Conservation (phyloP, 108 stramenopile species). For the Skeletonema marinoi region DNA sequence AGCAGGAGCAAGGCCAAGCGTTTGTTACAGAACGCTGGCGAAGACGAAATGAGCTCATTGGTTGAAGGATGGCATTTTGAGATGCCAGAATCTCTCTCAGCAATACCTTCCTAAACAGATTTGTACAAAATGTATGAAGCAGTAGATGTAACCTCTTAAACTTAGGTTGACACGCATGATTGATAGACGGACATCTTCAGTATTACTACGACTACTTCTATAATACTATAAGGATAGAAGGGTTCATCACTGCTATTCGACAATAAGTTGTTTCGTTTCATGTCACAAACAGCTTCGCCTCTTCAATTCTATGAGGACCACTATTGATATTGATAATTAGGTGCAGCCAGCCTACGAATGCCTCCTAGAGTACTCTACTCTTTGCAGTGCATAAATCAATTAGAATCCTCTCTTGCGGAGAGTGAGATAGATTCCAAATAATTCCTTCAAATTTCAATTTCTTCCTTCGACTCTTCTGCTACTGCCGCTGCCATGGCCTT, state of each 20-base stretch:
- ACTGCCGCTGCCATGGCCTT: background rate
- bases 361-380: background rate
- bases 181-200: background rate
- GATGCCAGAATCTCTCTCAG: conserved; percentile 18
- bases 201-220: background rate
- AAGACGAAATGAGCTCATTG: background rate
- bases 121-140: background rate
- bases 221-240: background rate
- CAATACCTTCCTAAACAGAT: background rate
- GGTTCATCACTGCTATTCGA: background rate
- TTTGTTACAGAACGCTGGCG: conserved; percentile 27
- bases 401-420: background rate
- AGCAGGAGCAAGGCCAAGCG: conserved; percentile 37
- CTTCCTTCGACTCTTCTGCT: background rate
- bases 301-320: too few relatives aligned
- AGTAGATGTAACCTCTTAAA: background rate
- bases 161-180: background rate
- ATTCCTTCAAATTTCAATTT: conserved; percentile 14
- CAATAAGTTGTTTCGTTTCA: background rate
- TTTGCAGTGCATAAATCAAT: background rate
- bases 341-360: background rate
- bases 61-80: conserved; percentile 25
- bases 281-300: background rate
- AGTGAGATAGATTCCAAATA: too few relatives aligned
- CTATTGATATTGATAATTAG: background rate